Conservation (phyloP, 176 grass and related monocot genomes). For the Musa troglodytarum region DNA sequence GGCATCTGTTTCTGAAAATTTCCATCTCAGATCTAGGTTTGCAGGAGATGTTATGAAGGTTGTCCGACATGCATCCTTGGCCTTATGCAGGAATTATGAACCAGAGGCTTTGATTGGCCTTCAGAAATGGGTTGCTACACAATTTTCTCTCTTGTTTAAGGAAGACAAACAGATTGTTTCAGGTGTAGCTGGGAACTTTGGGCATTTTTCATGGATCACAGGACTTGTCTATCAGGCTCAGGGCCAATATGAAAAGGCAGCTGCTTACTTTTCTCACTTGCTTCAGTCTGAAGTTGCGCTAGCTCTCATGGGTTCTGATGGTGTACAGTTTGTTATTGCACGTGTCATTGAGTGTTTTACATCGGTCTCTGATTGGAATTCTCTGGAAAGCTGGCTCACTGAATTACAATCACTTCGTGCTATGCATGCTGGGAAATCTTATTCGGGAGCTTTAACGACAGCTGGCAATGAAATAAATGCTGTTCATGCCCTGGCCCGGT, state of each 20-base stretch:
- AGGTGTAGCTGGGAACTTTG: conserved; percentile 36
- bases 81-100: conserved; percentile 75
- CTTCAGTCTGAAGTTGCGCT: conserved; percentile 81
- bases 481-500: conserved; percentile 78
- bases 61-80: conserved; percentile 72
- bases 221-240: conserved; percentile 81
- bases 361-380: conserved; percentile 91
- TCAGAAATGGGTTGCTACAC: conserved; percentile 59
- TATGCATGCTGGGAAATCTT: conserved; percentile 85
- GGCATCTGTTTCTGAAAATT: conserved; percentile 38
- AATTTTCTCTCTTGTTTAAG: conserved; percentile 60
- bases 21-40: conserved; percentile 52
- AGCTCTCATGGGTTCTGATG: conserved; percentile 75
- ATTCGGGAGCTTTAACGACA: conserved; percentile 86
- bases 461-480: conserved; percentile 89
- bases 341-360: conserved; percentile 90
- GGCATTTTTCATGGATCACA: conserved; percentile 79
- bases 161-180: conserved; percentile 35
- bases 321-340: conserved; percentile 81
- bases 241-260: conserved; percentile 88
- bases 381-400: conserved; percentile 80
- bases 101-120: conserved; percentile 79
- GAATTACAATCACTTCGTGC: conserved; percentile 88
- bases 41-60: conserved; percentile 66
- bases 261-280: conserved; percentile 80